Evolutionary conservation across 139 green algal genomes (phyloP), one percentile per base, ranked within the genome.

Genomic region (Edaphochlamys debaryana): DNA sequence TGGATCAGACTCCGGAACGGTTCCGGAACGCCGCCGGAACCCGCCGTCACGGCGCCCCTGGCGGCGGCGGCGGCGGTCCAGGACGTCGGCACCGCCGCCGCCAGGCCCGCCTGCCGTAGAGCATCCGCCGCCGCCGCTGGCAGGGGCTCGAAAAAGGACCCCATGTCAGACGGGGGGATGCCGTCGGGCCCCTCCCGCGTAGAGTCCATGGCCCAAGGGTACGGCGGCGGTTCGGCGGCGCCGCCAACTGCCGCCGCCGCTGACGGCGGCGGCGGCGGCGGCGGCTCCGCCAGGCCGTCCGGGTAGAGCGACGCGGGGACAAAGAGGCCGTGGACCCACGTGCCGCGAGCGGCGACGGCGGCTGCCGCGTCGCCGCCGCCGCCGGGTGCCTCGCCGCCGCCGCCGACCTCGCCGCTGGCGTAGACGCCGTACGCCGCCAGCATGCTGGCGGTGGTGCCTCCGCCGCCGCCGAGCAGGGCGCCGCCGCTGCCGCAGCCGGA

Each of bases 261-360:
- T 8, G 64, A 2, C 64, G 34, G 17, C 36, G 64, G 64, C 34
- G 64, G 34, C 34, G 6, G 9, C 34, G 56, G 3, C 56, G 22
- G 25, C 56, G 25, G 76, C 4, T 64, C 32, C 42, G 64, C 42
- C 42, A 82, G 63, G 42, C 76, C 76, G 0, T 38, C 8, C 20
- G 76, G 76, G 76, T 82, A 82, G 4, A 82, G 60, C 32, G 42
- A 30, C 5, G 76, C 76, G 5, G 76, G 76, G 2, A 82, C 76
- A 32, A 64, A 82, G 42, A 82, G n/a, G 1, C 76, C 76, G 32
- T 82, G 41, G 9, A 68, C 67, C 76, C 76, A 82, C 2, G 13
- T 38, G 32, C 76, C 76, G 1, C 8, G 19, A 22, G 58, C 34
- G 36, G 48, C 52, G 5, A n/a, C 70, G 27, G 40, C 67, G 23